Conservation (phyloP, 2,329 filamentous ascomycete genomes). For the Trichoderma atrobrunneum region DNA sequence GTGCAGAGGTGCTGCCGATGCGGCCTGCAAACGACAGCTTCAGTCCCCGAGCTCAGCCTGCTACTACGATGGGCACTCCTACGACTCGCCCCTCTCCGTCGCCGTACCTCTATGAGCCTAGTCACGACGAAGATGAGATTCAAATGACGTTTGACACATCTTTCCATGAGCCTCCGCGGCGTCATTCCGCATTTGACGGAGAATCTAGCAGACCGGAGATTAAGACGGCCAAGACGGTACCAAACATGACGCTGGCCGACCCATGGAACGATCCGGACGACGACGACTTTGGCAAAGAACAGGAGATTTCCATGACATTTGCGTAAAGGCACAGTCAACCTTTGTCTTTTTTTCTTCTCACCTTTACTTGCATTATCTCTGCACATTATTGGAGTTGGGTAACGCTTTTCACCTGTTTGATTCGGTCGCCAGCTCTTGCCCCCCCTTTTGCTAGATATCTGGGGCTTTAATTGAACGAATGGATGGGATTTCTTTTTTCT, state of each 20-base stretch:
- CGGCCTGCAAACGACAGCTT: conserved; percentile 28
- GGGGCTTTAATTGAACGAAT: background rate
- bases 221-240: conserved; percentile 47
- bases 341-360: background rate
- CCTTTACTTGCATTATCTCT: background rate
- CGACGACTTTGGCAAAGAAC: conserved; percentile 67
- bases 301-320: conserved; percentile 80
- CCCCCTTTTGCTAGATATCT: background rate
- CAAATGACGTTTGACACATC: conserved; percentile 72
- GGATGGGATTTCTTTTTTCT: background rate
- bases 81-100: background rate
- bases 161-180: conserved; percentile 38
- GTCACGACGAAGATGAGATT: conserved; percentile 53
- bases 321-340: conserved; percentile 46
- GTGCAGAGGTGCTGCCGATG: conserved; percentile 39
- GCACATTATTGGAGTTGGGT: conserved; percentile 16
- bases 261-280: conserved; percentile 70
- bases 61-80: background rate
- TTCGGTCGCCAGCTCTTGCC: background rate
- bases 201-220: conserved; percentile 30
- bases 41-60: background rate
- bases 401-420: background rate
- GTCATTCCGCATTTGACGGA: conserved; percentile 23
- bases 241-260: conserved; percentile 52
- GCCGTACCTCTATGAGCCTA: conserved; percentile 29